Percentiles rank a stretch among this genome's conserved stretches.
Evolutionary conservation across 257 asterid genomes (phyloP).

Genomic region (Scutellaria galericulata): DNA sequence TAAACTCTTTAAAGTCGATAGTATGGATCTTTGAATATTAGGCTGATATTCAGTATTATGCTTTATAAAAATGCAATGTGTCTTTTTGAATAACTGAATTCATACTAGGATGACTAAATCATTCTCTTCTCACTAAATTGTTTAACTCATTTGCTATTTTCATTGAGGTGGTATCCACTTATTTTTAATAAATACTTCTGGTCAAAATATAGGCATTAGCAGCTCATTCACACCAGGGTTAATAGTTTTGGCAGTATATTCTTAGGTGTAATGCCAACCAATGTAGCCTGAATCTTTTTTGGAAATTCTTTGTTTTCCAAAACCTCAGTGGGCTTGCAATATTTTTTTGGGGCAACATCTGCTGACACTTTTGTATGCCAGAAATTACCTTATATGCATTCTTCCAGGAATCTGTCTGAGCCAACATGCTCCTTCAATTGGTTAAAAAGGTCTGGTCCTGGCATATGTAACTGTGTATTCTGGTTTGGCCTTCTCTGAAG

Average conservation of each 20-base stretch:
- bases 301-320: too few relatives aligned
- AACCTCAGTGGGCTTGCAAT: too few relatives aligned
- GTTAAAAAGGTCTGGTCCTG: background rate
- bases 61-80: background rate
- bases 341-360: too few relatives aligned
- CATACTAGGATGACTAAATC: background rate
- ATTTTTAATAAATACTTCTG: background rate
- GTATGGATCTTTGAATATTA: background rate
- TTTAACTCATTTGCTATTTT: constrained; percentile 1
- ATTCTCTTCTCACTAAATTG: background rate
- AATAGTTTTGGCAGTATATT: background rate
- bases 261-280: too few relatives aligned
- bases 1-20: too few relatives aligned
- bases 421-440: too few relatives aligned
- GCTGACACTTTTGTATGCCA: too few relatives aligned
- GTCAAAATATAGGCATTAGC: background rate
- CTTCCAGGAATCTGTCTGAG: too few relatives aligned
- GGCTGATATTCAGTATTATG: background rate
- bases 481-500: background rate
- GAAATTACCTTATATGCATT: too few relatives aligned
- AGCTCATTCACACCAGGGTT: background rate
- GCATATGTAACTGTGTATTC: background rate
- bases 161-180: background rate
- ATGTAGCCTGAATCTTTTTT: too few relatives aligned
- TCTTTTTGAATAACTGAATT: background rate